A percentile compares a stretch with the other conserved stretches of the same genome.
phyloP scores from a whole-genome alignment of 179 eudicot species.

The Dionaea muscipula region DNA sequence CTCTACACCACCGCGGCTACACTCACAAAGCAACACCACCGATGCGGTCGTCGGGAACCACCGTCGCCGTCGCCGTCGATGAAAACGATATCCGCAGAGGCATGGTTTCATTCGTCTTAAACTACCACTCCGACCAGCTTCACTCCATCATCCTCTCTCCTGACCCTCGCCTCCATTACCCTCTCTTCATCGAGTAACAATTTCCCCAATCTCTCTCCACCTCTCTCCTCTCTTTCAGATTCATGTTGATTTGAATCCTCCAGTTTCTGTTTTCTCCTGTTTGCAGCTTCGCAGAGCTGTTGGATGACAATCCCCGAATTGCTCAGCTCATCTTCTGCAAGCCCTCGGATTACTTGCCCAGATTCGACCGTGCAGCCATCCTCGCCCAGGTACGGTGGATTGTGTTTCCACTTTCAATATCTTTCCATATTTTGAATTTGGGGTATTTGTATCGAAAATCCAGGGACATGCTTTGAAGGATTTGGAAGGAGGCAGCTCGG shows the following conservation, averaged over 20 bases:
- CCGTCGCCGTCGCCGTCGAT: neutral
- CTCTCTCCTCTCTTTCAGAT: conserved; percentile 1
- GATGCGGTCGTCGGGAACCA: no score
- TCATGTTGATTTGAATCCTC: neutral
- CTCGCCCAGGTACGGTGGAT: conserved; percentile 52
- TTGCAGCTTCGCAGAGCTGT: conserved; percentile 66
- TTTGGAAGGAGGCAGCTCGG: conserved; percentile 22
- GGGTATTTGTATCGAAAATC: neutral
- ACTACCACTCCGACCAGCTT: conserved; percentile 43
- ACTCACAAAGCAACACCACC: no score
- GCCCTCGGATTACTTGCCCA: conserved; percentile 39
- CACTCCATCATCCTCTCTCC: conserved; percentile 43
- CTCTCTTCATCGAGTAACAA: conserved; percentile 62
- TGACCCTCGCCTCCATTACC: conserved; percentile 69
- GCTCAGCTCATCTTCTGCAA: conserved; percentile 40
- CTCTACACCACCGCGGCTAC: no score
- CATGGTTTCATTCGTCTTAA: conserved; percentile 32
- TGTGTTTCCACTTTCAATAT: neutral
- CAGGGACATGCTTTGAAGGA: conserved; percentile 42
- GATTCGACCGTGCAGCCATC: conserved; percentile 49
- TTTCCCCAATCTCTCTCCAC: neutral
- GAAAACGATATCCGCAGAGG: conserved; percentile 12
- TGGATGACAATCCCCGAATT: conserved; percentile 39
- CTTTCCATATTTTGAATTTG: neutral
- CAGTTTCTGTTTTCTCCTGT: no score